These are phyloP conservation scores for Ulota crispa DNA, from an alignment of 225 moss, liverwort and hornwort species.

Conservation along the genomic window DNA sequence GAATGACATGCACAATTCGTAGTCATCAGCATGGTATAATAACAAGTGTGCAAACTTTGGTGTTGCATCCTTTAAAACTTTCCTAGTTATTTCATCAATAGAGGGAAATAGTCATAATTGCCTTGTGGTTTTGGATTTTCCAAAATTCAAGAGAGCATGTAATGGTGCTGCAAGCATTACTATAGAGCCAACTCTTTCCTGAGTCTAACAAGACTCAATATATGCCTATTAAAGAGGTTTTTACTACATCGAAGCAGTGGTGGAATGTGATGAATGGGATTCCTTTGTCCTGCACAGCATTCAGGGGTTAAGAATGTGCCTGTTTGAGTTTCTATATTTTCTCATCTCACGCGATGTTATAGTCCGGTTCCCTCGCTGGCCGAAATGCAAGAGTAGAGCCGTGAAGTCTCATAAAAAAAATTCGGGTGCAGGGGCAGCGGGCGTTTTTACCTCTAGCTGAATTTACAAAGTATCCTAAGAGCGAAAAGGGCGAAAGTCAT, in stretches of 20 bases:
- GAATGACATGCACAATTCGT: neutral
- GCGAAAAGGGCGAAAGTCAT: constrained; percentile 13
- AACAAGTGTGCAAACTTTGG: neutral
- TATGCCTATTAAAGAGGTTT: neutral
- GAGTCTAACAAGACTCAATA: neutral
- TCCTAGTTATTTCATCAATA: too few relatives aligned
- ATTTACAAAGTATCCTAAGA: constrained; percentile 32
- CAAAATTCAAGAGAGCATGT: neutral
- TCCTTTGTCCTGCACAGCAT: neutral
- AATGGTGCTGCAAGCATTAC: neutral
- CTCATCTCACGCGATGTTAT: neutral
- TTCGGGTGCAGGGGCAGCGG: constrained; percentile 42
- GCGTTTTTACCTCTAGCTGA: constrained; percentile 49
- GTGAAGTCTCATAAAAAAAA: neutral
- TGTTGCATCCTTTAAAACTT: neutral
- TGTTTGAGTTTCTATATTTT: neutral
- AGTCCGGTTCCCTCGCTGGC: neutral
- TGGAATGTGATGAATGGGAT: neutral
- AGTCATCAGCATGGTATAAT: neutral
- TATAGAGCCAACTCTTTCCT: neutral
- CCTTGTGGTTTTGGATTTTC: neutral
- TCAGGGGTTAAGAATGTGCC: neutral
- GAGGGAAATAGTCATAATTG: neutral
- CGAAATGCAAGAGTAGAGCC: neutral
- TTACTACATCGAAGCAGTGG: neutral